Conservation (phyloP, 495 filamentous ascomycete genomes). For the Xylaria cubensis region DNA sequence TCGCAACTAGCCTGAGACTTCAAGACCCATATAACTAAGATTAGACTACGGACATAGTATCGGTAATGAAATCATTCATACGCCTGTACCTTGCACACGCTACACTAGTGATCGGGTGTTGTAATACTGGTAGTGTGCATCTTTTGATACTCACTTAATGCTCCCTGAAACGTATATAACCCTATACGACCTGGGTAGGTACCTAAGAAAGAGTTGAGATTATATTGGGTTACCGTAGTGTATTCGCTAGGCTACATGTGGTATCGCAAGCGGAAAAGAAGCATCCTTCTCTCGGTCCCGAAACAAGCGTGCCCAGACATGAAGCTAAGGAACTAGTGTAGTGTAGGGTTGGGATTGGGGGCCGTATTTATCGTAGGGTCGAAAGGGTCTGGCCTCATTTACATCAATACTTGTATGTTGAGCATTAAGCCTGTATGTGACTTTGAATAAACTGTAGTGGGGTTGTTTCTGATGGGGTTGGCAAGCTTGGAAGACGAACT, state of each 20-base stretch:
- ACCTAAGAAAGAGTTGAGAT: background rate
- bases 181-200: background rate
- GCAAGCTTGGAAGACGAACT: background rate
- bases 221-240: background rate
- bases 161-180: constrained; percentile 5
- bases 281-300: constrained; percentile 6
- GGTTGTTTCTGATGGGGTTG: background rate
- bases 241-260: background rate
- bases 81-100: background rate
- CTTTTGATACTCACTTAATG: background rate
- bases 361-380: background rate
- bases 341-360: background rate
- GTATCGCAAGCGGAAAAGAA: constrained; percentile 16
- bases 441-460: background rate
- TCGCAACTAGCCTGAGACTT: background rate
- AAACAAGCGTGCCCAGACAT: background rate
- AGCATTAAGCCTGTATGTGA: background rate
- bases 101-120: background rate
- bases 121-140: background rate
- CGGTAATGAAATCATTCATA: background rate
- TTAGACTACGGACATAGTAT: background rate
- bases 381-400: background rate
- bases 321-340: constrained; percentile 11
- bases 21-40: background rate
- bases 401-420: background rate